A percentile compares a stretch with the other conserved stretches of the same genome.
Evolutionary conservation across 2,329 filamentous ascomycete species (phyloP).

Genomic region (Albifimbria verrucaria): DNA sequence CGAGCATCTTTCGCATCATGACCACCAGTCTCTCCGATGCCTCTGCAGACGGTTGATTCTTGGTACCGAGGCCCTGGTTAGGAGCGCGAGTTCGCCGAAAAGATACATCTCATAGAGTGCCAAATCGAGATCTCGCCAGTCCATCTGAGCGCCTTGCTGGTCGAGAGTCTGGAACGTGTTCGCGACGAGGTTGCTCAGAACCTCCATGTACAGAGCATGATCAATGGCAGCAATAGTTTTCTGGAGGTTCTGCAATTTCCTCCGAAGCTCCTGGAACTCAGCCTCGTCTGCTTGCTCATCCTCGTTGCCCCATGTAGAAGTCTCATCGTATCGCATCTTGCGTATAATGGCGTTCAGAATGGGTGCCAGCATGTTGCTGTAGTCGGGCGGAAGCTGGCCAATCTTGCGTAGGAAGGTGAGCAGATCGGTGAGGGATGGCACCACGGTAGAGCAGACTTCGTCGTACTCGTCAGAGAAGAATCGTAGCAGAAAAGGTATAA

Average conservation of each 20-base stretch:
- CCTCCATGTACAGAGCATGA: constrained; percentile 82
- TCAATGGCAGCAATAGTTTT: constrained; percentile 90
- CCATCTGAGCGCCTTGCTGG: constrained; percentile 69
- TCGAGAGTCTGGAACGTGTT: constrained; percentile 81
- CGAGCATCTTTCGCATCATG: constrained; percentile 96
- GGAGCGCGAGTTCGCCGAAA: constrained; percentile 93
- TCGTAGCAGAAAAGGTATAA: constrained; percentile 81
- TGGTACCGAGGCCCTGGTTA: constrained; percentile 80
- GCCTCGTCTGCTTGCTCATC: constrained; percentile 95
- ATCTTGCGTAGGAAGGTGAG: constrained; percentile 86
- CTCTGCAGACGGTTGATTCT: constrained; percentile 74
- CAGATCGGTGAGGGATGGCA: constrained; percentile 88
- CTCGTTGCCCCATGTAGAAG: constrained; percentile 87
- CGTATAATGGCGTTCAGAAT: constrained; percentile 88
- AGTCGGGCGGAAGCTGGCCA: constrained; percentile 67
- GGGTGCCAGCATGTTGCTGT: constrained; percentile 78
- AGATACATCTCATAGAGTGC: constrained; percentile 93
- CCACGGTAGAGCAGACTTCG: constrained; percentile 94
- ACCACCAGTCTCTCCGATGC: constrained; percentile 79
- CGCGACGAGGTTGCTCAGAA: constrained; percentile 82
- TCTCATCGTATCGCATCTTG: constrained; percentile 98
- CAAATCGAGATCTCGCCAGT: constrained; percentile 93
- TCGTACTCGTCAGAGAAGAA: constrained; percentile 99
- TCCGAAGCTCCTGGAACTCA: constrained; percentile 92
- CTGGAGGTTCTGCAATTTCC: constrained; percentile 84